Evolutionary conservation across 306 rosid species (phyloP).

Genomic region (Malus fusca): DNA sequence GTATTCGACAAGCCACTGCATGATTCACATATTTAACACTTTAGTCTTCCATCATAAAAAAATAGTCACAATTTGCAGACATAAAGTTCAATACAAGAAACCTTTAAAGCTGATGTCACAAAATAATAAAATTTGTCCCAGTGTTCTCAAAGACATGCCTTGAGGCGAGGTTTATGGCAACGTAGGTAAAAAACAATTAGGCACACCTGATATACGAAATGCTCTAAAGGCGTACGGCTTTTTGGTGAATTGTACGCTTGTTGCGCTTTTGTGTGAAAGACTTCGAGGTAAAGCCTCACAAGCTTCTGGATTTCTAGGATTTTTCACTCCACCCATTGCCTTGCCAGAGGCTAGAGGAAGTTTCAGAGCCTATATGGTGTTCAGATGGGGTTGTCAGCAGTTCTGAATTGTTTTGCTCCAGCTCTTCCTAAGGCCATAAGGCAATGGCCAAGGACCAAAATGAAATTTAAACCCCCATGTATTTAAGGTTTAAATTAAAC

Average conservation of each 20-base stretch:
- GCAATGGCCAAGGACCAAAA: background rate
- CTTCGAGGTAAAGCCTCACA: background rate
- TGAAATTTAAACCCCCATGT: background rate
- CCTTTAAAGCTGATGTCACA: background rate
- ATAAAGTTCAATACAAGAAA: background rate
- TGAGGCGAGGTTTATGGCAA: no score
- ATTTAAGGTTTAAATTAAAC: background rate
- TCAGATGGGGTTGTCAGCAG: no score
- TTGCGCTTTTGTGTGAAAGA: background rate
- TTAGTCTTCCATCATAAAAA: background rate
- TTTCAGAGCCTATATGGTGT: background rate
- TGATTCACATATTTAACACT: background rate
- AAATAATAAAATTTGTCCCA: background rate
- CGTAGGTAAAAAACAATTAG: no score
- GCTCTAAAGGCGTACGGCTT: background rate
- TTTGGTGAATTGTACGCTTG: background rate
- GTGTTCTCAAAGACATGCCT: background rate
- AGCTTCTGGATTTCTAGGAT: background rate
- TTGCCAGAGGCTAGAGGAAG: background rate
- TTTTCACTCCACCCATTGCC: background rate
- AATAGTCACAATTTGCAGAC: background rate
- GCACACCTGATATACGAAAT: no score
- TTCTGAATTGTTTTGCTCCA: background rate
- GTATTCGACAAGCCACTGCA: constrained; percentile 99
- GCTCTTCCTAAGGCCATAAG: background rate